phyloP scores from a whole-genome alignment of 1,284 basidiomycete genomes.

The Sporisorium iseilematis-ciliati region DNA sequence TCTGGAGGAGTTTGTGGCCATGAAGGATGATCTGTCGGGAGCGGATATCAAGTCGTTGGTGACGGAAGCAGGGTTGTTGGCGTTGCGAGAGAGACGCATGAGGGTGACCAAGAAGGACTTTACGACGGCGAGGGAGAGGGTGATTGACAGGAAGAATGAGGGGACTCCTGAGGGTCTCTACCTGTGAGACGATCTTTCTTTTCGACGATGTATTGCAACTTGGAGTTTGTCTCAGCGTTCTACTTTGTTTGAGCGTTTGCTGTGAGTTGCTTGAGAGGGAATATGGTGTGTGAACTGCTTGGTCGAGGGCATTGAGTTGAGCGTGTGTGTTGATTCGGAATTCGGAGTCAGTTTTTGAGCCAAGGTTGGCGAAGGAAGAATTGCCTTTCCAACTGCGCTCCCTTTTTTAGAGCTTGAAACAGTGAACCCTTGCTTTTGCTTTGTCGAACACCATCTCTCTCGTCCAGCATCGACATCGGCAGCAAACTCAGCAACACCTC shows the following conservation, averaged over 20 bases:
- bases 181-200: slow-evolving; percentile 32
- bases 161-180: slow-evolving; percentile 66
- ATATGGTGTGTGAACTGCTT: neutral
- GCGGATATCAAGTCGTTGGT: slow-evolving; percentile 86
- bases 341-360: slow-evolving; percentile 6
- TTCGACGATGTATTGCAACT: too few species aligned
- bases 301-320: neutral
- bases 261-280: neutral
- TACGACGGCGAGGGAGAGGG: slow-evolving; percentile 65
- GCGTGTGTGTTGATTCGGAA: neutral
- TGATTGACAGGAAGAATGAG: slow-evolving; percentile 68
- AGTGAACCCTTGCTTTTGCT: slow-evolving; percentile 9
- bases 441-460: neutral
- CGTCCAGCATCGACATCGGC: neutral
- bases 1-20: slow-evolving; percentile 93
- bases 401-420: neutral
- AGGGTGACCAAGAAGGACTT: slow-evolving; percentile 83
- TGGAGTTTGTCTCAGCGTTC: neutral
- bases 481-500: neutral
- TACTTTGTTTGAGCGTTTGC: neutral
- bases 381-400: neutral
- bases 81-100: slow-evolving; percentile 94
- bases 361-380: neutral
- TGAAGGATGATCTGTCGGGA: slow-evolving; percentile 95
- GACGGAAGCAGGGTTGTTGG: slow-evolving; percentile 92